A percentile compares a stretch with the other conserved stretches of the same genome.
Conservation (phyloP, 1,284 basidiomycete genomes). For the Meira miltonrushii region DNA sequence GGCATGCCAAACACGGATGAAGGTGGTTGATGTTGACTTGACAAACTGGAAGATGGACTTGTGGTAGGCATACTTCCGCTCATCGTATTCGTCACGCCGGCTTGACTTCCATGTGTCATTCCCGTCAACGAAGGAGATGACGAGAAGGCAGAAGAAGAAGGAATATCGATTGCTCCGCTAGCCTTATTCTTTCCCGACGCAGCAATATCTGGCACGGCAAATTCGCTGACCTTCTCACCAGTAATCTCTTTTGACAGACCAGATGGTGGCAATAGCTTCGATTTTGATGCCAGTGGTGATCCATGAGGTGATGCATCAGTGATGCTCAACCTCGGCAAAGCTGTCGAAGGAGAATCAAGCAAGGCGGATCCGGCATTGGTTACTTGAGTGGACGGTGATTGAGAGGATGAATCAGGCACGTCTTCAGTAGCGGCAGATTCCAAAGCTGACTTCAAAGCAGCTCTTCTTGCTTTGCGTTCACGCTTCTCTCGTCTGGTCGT, state of each 20-base stretch:
- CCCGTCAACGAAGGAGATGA: not conserved
- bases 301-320: slow-evolving; percentile 39
- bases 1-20: slow-evolving; percentile 39
- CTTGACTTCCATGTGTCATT: too few species aligned
- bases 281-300: slow-evolving; percentile 28
- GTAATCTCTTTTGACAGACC: not conserved
- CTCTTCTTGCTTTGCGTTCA: slow-evolving; percentile 30
- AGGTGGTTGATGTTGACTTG: slow-evolving; percentile 17
- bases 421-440: slow-evolving; percentile 14
- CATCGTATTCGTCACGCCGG: too few species aligned
- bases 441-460: slow-evolving; percentile 20
- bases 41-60: slow-evolving; percentile 4
- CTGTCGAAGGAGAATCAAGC: slow-evolving; percentile 27
- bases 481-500: slow-evolving; percentile 42
- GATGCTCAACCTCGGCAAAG: slow-evolving; percentile 38
- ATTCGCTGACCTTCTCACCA: too few species aligned
- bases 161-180: not conserved
- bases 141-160: not conserved
- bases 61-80: not conserved
- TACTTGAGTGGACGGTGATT: slow-evolving; percentile 9
- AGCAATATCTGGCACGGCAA: too few species aligned
- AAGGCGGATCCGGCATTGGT: not conserved
- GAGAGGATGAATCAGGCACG: slow-evolving; percentile 10
- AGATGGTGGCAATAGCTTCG: slow-evolving; percentile 25
- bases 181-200: too few species aligned